Base-by-base conservation (phyloP, 805 yeast genomes). In the Cyberlindnera samutprakarnensis region DNA sequence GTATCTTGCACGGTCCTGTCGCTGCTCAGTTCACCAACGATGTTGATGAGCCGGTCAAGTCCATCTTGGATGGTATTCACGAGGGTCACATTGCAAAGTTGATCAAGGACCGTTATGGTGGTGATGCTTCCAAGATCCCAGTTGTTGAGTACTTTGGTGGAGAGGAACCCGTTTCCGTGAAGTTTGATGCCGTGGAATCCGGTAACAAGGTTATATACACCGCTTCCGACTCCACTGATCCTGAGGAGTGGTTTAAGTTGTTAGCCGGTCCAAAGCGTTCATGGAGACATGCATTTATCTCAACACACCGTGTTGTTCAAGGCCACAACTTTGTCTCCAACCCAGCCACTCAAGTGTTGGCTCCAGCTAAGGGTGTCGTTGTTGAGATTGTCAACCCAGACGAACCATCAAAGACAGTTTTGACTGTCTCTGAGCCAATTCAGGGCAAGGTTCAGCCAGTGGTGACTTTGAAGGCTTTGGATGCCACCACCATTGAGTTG, bases 1-100 rank as follows among this genome's bases (percentile, higher is more conserved):
- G 98, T 82, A 87, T 92, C 47, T 72, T 92, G 53, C 96, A 87
- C 52, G 97, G 98, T 49, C 99, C 99, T 32, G 97, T 92, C 46
- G 95, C 99, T 49, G 96, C 95, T 49, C 87, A 79, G 63, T 88
- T 67, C 68, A 78, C 96, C 49, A 82, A 71, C 51, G 68, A 70
- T 54, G 92, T 84, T 39, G 78, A 92, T 55, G 96, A 86, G 65
- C 97, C 98, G 51, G 84, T 92, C 54, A 78, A 83, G 61, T 83
- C 81, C 27, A 87, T 92, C 47, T 64, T 92, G 64, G 96, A 90
- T 56, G 65, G 71, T 46, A 79, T 92, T 41, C 96, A 92, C 53
- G 76, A 87, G 23, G 96, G 95, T 39, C 96, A 88, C 62, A 81
- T 92, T 54, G 62, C 64, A 36, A 74, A 59, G 47, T 69, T 83